Percentiles rank a stretch among this genome's conserved stretches.
These are phyloP conservation scores for Epichloe elymi DNA, from an alignment of 2,329 filamentous ascomycete genomes.

Conservation along the genomic window DNA sequence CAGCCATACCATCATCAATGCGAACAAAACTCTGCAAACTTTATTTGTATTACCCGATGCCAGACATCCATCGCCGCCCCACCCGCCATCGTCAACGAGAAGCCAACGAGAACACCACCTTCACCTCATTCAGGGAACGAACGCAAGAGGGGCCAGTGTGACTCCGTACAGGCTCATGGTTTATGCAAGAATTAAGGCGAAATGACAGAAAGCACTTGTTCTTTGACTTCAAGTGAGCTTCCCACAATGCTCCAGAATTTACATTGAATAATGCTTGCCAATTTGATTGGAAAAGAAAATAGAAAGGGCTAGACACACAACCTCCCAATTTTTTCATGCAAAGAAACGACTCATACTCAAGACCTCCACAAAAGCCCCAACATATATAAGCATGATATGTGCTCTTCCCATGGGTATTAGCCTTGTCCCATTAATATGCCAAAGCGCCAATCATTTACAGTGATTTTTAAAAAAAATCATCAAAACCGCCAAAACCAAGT, in stretches of 20 bases:
- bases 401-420: conserved; percentile 4
- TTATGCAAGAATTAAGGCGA: too few species aligned
- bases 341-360: not conserved
- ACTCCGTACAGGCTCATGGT: too few species aligned
- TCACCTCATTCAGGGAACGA: not conserved
- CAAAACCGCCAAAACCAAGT: not conserved
- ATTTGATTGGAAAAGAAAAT: not conserved
- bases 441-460: conserved; percentile 5
- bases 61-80: too few species aligned
- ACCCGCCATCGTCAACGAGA: too few species aligned
- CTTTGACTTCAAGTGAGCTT: not conserved
- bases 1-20: too few species aligned
- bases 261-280: conserved; percentile 2
- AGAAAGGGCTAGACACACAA: not conserved
- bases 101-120: too few species aligned
- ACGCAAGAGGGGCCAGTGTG: too few species aligned
- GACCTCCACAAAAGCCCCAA: not conserved
- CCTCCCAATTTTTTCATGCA: not conserved
- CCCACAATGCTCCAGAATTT: not conserved
- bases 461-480: not conserved
- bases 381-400: not conserved
- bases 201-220: not conserved
- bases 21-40: too few species aligned
- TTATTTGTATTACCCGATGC: too few species aligned
- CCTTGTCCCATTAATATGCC: not conserved